Percentiles rank a stretch among this genome's conserved stretches.
phyloP scores from a whole-genome alignment of 441 rosid genomes.

The Monsonia emarginata region DNA sequence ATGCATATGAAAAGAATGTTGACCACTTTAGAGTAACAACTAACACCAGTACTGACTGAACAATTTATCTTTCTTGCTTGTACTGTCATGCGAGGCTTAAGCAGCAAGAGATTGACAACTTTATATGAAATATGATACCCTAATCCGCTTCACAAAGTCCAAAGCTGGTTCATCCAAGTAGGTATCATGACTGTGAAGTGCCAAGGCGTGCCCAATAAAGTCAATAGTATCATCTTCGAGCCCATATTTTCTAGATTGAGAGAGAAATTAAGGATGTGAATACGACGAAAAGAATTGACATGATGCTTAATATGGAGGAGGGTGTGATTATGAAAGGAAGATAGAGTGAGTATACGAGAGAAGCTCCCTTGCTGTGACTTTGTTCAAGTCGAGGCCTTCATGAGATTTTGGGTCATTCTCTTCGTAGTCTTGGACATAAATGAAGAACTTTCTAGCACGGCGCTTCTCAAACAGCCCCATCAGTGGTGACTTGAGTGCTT shows the following conservation, averaged over 20 bases:
- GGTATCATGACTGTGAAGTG: constrained; percentile 45
- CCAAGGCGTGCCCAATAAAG: constrained; percentile 69
- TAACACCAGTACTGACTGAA: too few species aligned
- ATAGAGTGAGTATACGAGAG: too few species aligned
- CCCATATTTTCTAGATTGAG: constrained; percentile 43
- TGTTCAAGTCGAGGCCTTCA: not conserved
- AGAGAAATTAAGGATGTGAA: not conserved
- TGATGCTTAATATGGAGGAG: too few species aligned
- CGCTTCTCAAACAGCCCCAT: constrained; percentile 27
- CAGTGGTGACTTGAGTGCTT: constrained; percentile 23
- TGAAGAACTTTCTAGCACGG: constrained; percentile 22
- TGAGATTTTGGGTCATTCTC: not conserved
- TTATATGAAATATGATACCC: too few species aligned
- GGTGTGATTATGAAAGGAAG: too few species aligned
- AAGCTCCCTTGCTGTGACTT: not conserved
- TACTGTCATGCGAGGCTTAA: too few species aligned
- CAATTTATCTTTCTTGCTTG: too few species aligned
- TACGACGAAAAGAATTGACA: too few species aligned
- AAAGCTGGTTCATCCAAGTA: constrained; percentile 59
- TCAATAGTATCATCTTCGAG: constrained; percentile 67
- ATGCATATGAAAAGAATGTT: not conserved
- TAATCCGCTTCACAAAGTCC: constrained; percentile 54
- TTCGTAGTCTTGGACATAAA: constrained; percentile 1
- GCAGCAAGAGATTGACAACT: too few species aligned
- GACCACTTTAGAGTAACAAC: too few species aligned